phyloP scores from a whole-genome alignment of 2,329 filamentous ascomycete species.

The Capronia coronata region DNA sequence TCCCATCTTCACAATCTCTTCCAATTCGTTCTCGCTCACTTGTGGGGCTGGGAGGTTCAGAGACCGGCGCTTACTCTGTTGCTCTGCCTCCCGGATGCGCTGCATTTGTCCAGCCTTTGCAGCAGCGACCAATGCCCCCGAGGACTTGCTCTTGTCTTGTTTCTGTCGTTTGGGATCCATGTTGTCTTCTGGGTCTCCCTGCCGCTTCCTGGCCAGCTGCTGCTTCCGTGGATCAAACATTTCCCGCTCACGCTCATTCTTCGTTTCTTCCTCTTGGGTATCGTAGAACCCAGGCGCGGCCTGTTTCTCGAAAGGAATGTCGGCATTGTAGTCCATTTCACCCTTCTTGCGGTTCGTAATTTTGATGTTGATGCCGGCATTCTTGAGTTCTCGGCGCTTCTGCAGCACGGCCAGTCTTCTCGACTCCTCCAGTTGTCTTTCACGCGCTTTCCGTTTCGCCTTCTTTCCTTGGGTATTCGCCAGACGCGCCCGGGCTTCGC shows the following conservation, averaged over 20 bases:
- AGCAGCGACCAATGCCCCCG: slow-evolving; percentile 75
- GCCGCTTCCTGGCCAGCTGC: slow-evolving; percentile 84
- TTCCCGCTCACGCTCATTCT: slow-evolving; percentile 76
- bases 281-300: slow-evolving; percentile 88
- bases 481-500: slow-evolving; percentile 88
- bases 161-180: slow-evolving; percentile 77
- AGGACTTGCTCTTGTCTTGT: slow-evolving; percentile 74
- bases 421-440: slow-evolving; percentile 92
- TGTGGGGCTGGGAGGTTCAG: slow-evolving; percentile 84
- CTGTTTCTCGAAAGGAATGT: slow-evolving; percentile 95
- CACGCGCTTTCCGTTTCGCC: slow-evolving; percentile 92
- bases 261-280: slow-evolving; percentile 70
- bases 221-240: slow-evolving; percentile 89
- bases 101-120: slow-evolving; percentile 91
- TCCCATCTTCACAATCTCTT: slow-evolving; percentile 98
- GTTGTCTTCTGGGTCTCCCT: slow-evolving; percentile 80
- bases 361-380: slow-evolving; percentile 97
- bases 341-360: slow-evolving; percentile 84
- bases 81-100: slow-evolving; percentile 89
- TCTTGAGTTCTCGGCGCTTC: slow-evolving; percentile 93
- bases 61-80: slow-evolving; percentile 82
- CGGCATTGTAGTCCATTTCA: slow-evolving; percentile 99
- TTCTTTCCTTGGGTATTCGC: slow-evolving; percentile 99
- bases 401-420: slow-evolving; percentile 82
- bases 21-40: slow-evolving; percentile 84